Evolutionary conservation across 2,329 filamentous ascomycete species (phyloP), one percentile per base, ranked within the genome.

Genomic region (Alternaria sp.): DNA sequence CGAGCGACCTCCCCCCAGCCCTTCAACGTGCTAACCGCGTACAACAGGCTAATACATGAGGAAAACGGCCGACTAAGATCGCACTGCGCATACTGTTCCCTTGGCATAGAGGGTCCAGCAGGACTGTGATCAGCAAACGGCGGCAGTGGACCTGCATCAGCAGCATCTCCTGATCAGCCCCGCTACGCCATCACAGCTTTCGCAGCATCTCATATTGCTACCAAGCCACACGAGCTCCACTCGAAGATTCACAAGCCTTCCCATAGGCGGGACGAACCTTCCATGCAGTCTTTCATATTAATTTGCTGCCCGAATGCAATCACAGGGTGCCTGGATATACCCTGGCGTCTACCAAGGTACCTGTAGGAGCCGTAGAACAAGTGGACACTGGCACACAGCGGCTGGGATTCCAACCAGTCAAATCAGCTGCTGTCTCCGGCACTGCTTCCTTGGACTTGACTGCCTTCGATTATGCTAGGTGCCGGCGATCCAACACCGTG

Each of bases 121-220:
- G 55, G 48, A 54, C 64, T 51, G 57, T 49, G 58, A 68, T 72
- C 63, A 68, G 61, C 68, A 51, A 65, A 62, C 63, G 57, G 61
- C 59, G 54, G 57, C 59, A 57, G 51, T 69, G 73, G 71, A 74
- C 72, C 72, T 76, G 75, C 75, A 77, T 70, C 59, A 66, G 59
- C 59, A 59, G 59, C 51, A 61, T 64, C 68, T 69, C 61, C 59
- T 69, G 64, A 65, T 59, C 61, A 65, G 57, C 62, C 63, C 47
- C 62, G 58, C 60, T 61, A 58, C 59, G 53, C 61, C 60, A 59
- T 42, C 57, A 53, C 57, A 67, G 55, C 62, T 61, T 68, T 57
- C 52, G 52, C 65, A 72, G 57, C 65, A 59, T 58, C 46, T 46
- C 63, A 68, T 67, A 72, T 73, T 72, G 53, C 67, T 56, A 67